phyloP scores from a whole-genome alignment of 2,329 filamentous ascomycete species.

The Colletotrichum abscissum region DNA sequence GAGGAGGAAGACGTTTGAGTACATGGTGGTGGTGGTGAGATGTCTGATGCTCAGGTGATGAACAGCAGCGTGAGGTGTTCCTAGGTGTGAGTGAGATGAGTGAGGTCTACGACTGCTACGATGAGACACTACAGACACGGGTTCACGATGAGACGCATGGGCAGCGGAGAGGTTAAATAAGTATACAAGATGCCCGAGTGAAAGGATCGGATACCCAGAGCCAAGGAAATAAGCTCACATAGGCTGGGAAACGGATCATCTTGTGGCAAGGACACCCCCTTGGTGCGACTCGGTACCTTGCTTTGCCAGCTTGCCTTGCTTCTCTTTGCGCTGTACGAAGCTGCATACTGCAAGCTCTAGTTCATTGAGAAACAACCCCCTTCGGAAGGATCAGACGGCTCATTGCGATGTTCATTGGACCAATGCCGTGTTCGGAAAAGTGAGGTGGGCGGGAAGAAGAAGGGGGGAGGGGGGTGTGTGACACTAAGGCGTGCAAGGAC shows the following conservation, averaged over 20 bases:
- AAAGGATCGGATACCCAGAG: neutral
- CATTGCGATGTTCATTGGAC: slow-evolving; percentile 22
- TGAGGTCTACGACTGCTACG: neutral
- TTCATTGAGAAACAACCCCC: neutral
- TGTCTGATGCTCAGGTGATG: neutral
- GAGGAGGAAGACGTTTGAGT: slow-evolving; percentile 1
- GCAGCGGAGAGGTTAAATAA: slow-evolving; percentile 19
- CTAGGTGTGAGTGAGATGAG: neutral
- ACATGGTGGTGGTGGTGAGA: neutral
- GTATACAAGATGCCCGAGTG: neutral
- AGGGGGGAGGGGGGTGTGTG: neutral
- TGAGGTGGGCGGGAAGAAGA: neutral
- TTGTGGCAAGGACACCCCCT: slow-evolving; percentile 14
- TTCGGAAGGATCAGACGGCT: slow-evolving; percentile 23
- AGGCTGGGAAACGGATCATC: neutral
- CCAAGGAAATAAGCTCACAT: slow-evolving; percentile 20
- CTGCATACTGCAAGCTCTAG: neutral
- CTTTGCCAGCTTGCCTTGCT: slow-evolving; percentile 2
- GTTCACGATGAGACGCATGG: neutral
- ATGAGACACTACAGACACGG: neutral
- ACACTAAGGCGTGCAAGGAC: slow-evolving; percentile 1
- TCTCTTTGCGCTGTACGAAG: neutral
- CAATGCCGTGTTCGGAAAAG: slow-evolving; percentile 12
- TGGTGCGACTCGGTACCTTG: slow-evolving; percentile 16
- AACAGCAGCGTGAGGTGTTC: neutral